Evolutionary conservation across 768 basidiomycete species (phyloP), one percentile per base, ranked within the genome.

Genomic region (Asterophora parasitica): DNA sequence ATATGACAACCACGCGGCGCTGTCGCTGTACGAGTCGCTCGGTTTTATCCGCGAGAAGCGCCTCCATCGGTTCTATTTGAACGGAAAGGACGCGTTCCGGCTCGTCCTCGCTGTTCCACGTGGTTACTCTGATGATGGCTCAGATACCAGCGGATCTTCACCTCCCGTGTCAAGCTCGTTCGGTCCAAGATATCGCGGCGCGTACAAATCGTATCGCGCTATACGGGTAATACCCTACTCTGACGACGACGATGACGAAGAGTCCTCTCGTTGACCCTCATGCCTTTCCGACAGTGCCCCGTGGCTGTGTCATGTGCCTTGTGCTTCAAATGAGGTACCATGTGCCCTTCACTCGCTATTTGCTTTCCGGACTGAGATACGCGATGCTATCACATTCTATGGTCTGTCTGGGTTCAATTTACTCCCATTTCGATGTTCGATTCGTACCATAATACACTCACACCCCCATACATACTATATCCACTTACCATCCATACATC

Each of bases 31-130:
- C 68, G 87, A 88, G 51, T 84, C 86, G 6, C 77, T 98, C 36
- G 96, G 96, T 0, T 99, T 99, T 68, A 88, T 97, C 19, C 82
- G 91, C 34, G 94, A 97, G 72, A 98, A 98, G 63, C 83, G 94
- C 4, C 75, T 99, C 13, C 84, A 86, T 62, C 81, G 96, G 1
- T 99, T 98, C 69, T 98, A 99, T 60, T 79, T 98, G 55, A 99
- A 96, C 61, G 92, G 91, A 38, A 97, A 97, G 67, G 93, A 98
- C 61, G 94, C 94, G 0, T 96, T 90, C 60, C 76, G 91, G 32
- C 80, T 93, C 40, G 79, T 89, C 16, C 79, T 89, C 37, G 68
- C 77, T 26, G 65, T 88, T 4, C 76, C 81, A 9, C 69, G 61
- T 4, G 40, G 65, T 4, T 61, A 65, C 38, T 68, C 70, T 11